Evolutionary conservation across 768 basidiomycete genomes (phyloP).

Genomic region (Boletales sp.): DNA sequence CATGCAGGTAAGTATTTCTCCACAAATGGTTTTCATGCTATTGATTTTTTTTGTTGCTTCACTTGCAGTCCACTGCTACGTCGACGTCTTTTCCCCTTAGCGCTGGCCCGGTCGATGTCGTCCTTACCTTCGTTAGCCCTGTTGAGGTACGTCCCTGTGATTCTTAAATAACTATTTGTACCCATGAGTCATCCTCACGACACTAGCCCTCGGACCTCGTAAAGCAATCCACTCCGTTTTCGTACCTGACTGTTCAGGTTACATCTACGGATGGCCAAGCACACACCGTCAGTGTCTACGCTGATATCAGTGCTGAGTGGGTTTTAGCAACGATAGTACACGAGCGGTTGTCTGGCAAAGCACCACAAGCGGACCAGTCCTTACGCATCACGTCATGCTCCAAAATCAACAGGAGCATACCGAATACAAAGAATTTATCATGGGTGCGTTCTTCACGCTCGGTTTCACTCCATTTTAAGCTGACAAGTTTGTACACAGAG

Average conservation of each 20-base stretch:
- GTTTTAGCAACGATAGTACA: conserved; percentile 43
- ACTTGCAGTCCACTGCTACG: conserved; percentile 70
- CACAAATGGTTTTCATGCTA: background rate
- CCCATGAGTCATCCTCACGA: background rate
- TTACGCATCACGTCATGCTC: conserved; percentile 60
- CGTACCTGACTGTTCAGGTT: conserved; percentile 52
- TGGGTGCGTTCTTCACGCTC: conserved; percentile 39
- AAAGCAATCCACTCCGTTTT: conserved; percentile 60
- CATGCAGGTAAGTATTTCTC: conserved; percentile 44
- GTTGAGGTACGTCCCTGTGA: conserved; percentile 46
- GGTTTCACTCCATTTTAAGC: background rate
- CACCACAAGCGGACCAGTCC: conserved; percentile 39
- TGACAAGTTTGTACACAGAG: conserved; percentile 35
- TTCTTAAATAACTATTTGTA: background rate
- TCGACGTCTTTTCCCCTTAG: conserved; percentile 61
- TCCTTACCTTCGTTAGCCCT: conserved; percentile 62
- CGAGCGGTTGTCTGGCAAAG: conserved; percentile 52
- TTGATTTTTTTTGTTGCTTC: background rate
- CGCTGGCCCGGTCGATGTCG: conserved; percentile 62
- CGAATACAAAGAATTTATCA: conserved; percentile 57
- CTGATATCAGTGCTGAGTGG: conserved; percentile 61
- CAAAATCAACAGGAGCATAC: conserved; percentile 40
- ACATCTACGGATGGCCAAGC: conserved; percentile 44
- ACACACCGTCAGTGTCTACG: conserved; percentile 54
- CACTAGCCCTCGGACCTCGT: conserved; percentile 53